Percentiles rank a stretch among this genome's conserved stretches.
phyloP scores from a whole-genome alignment of 495 filamentous ascomycete genomes.

The Apiosordaria backusii region DNA sequence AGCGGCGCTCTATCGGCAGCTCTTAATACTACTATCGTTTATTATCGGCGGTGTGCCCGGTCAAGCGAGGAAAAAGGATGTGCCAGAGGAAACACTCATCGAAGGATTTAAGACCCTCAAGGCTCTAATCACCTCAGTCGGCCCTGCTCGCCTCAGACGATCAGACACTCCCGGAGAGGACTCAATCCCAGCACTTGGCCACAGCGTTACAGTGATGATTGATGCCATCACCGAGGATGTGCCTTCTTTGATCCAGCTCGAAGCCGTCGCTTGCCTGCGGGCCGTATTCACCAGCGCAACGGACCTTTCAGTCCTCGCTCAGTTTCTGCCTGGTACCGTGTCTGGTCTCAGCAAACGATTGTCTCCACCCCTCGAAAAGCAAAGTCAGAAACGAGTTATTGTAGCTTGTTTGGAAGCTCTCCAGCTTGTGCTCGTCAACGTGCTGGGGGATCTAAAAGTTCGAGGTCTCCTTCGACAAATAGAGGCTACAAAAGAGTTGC shows the following conservation, averaged over 20 bases:
- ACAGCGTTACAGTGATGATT: conserved; percentile 74
- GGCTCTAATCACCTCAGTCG: conserved; percentile 38
- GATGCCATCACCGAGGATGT: conserved; percentile 61
- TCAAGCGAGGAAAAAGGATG: conserved; percentile 40
- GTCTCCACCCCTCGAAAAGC: conserved; percentile 60
- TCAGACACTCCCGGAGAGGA: conserved; percentile 35
- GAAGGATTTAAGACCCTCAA: conserved; percentile 47
- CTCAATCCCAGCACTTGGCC: conserved; percentile 78
- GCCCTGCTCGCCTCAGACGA: conserved; percentile 22
- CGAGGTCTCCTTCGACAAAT: conserved; percentile 37
- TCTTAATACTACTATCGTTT: conserved; percentile 80
- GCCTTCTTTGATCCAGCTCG: conserved; percentile 60
- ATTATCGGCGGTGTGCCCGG: conserved; percentile 67
- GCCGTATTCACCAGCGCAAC: conserved; percentile 58
- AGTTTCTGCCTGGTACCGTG: conserved; percentile 84
- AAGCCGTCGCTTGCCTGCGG: conserved; percentile 62
- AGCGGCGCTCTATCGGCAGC: conserved; percentile 70
- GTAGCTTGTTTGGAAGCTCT: conserved; percentile 58
- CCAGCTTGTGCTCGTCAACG: conserved; percentile 53
- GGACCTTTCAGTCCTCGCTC: conserved; percentile 69
- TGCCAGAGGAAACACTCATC: conserved; percentile 66
- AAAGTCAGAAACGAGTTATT: conserved; percentile 63
- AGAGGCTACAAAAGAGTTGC: neutral
- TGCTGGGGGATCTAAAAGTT: conserved; percentile 62
- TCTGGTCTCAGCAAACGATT: conserved; percentile 75